Conservation (phyloP, 2,329 filamentous ascomycete species). For the Exserohilum turcica region DNA sequence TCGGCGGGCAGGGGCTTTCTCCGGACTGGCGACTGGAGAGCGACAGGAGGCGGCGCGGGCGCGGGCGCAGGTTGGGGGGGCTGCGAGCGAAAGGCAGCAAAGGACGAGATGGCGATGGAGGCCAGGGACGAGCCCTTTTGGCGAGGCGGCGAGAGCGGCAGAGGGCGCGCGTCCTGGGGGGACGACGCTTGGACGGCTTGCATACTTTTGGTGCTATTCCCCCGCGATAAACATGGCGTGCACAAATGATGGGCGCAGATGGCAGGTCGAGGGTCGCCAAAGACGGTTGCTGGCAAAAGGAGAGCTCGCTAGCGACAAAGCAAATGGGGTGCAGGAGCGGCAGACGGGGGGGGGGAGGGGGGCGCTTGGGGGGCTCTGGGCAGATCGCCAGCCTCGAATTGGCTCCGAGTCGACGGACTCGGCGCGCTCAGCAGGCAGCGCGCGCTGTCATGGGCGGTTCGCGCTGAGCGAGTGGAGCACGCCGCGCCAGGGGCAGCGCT, state of each 20-base stretch:
- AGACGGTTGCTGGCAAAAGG: conserved; percentile 38
- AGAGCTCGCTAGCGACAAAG: conserved; percentile 30
- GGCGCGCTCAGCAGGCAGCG: conserved; percentile 3
- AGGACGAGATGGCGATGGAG: conserved; percentile 50
- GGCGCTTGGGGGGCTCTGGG: conserved; percentile 30
- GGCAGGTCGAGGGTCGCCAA: conserved; percentile 31
- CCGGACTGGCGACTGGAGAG: conserved; percentile 51
- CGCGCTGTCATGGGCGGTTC: conserved; percentile 27
- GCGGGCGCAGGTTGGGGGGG: conserved; percentile 41
- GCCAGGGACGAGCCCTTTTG: conserved; percentile 46
- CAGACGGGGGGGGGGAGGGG: conserved; percentile 27
- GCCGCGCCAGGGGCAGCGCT: conserved; percentile 24
- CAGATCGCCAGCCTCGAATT: conserved; percentile 40
- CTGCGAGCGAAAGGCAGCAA: conserved; percentile 52
- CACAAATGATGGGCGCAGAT: conserved; percentile 40
- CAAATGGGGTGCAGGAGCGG: conserved; percentile 29
- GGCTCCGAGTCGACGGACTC: conserved; percentile 32
- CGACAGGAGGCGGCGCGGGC: conserved; percentile 20
- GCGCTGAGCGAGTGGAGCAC: conserved; percentile 29
- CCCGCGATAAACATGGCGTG: conserved; percentile 40
- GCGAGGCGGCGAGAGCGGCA: conserved; percentile 34
- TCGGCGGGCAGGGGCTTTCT: conserved; percentile 61
- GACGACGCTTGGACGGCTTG: conserved; percentile 39
- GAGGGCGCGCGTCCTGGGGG: conserved; percentile 26
- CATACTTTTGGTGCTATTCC: conserved; percentile 38